Evolutionary conservation across 352 stramenopile species (phyloP).

Genomic region (Pythium oligandrum): DNA sequence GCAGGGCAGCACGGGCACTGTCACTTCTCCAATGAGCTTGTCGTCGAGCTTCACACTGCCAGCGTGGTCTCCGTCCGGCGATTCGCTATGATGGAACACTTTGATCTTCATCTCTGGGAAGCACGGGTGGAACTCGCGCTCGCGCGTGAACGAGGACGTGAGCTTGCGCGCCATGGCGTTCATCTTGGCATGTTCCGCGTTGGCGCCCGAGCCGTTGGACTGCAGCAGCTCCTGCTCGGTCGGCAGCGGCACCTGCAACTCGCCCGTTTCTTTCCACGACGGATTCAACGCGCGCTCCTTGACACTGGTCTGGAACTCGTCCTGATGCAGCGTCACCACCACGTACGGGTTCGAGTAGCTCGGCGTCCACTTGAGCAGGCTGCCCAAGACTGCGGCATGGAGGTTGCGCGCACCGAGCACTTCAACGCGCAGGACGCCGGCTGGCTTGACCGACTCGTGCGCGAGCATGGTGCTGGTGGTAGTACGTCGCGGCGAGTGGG

Average conservation of each 20-base stretch:
- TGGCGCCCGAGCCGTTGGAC: constrained; percentile 31
- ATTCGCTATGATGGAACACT: constrained; percentile 48
- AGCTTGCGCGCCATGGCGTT: too few relatives aligned
- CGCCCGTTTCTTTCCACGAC: constrained; percentile 58
- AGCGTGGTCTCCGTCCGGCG: too few relatives aligned
- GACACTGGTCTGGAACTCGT: constrained; percentile 47
- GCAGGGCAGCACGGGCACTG: constrained; percentile 55
- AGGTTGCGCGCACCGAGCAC: constrained; percentile 54
- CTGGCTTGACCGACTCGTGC: constrained; percentile 10
- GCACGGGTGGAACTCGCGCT: constrained; percentile 55
- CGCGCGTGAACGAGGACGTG: too few relatives aligned
- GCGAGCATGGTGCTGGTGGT: constrained; percentile 8
- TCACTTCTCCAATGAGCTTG: constrained; percentile 53
- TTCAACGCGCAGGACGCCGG: constrained; percentile 52
- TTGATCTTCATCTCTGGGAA: constrained; percentile 52
- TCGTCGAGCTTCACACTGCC: too few relatives aligned
- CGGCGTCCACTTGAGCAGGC: constrained; percentile 61
- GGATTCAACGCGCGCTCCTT: constrained; percentile 52
- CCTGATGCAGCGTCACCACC: constrained; percentile 44
- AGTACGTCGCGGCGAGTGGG: neutral
- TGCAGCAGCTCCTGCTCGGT: constrained; percentile 53
- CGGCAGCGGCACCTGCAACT: constrained; percentile 46
- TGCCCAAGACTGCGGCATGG: constrained; percentile 51
- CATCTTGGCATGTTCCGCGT: too few relatives aligned
- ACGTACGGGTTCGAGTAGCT: constrained; percentile 68